A percentile compares a stretch with the other conserved stretches of the same genome.
Conservation (phyloP, 805 yeast species). For the Myxozyma vanderwaltii region DNA sequence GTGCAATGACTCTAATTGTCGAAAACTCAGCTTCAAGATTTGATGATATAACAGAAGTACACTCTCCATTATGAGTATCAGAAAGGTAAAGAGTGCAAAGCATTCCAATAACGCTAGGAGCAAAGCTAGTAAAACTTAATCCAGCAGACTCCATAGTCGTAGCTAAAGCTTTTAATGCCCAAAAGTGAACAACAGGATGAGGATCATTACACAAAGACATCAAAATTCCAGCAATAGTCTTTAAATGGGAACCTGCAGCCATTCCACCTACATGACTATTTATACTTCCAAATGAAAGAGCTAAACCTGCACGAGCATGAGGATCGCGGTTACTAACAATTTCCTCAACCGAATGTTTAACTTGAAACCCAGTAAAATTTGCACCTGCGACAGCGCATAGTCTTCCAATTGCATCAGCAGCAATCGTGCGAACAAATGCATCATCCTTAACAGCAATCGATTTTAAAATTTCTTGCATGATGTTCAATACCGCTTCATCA, state of each 20-base stretch:
- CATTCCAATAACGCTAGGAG: constrained; percentile 49
- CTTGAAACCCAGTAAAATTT: constrained; percentile 33
- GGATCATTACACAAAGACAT: constrained; percentile 71
- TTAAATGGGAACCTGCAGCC: constrained; percentile 46
- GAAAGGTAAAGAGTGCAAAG: constrained; percentile 47
- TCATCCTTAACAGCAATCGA: constrained; percentile 39
- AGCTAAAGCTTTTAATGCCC: constrained; percentile 64
- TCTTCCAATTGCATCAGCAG: constrained; percentile 62
- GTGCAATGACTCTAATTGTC: constrained; percentile 50
- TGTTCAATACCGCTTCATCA: constrained; percentile 45
- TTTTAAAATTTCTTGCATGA: constrained; percentile 54
- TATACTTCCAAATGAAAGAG: constrained; percentile 53
- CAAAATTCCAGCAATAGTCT: constrained; percentile 57
- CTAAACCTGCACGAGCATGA: constrained; percentile 59
- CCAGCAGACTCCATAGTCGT: constrained; percentile 59
- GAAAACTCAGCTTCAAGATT: constrained; percentile 54
- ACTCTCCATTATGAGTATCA: constrained; percentile 55
- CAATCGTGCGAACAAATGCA: constrained; percentile 48
- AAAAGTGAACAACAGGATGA: constrained; percentile 78
- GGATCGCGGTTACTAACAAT: constrained; percentile 71
- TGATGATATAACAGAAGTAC: constrained; percentile 49
- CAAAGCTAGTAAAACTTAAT: constrained; percentile 48
- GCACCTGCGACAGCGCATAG: constrained; percentile 43
- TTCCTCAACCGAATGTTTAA: constrained; percentile 59
- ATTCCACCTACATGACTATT: constrained; percentile 46